A percentile compares a stretch with the other conserved stretches of the same genome.
phyloP scores from a whole-genome alignment of 441 rosid genomes.

The Brassica hybrid region DNA sequence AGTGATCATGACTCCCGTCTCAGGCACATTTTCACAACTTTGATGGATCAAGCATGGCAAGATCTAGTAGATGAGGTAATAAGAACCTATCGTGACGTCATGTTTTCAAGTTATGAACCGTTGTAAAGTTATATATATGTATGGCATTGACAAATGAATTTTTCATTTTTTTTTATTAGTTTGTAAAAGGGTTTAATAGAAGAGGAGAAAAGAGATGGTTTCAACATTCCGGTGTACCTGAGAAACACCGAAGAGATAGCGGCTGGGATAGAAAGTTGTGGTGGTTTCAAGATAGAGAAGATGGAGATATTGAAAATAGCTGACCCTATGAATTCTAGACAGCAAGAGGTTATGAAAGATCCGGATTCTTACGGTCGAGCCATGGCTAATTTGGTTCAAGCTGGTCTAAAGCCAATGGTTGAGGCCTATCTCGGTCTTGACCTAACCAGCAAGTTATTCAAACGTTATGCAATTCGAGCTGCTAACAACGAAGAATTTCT shows the following conservation, averaged over 20 bases:
- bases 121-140: neutral
- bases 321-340: slow-evolving; percentile 47
- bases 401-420: slow-evolving; percentile 47
- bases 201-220: slow-evolving; percentile 51
- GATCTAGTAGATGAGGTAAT: slow-evolving; percentile 53
- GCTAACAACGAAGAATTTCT: slow-evolving; percentile 44
- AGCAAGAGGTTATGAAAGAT: slow-evolving; percentile 48
- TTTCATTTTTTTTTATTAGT: neutral
- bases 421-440: slow-evolving; percentile 50
- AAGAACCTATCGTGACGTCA: neutral
- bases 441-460: slow-evolving; percentile 48
- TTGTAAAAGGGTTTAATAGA: slow-evolving; percentile 48
- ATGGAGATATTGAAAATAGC: slow-evolving; percentile 45
- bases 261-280: slow-evolving; percentile 44
- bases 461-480: slow-evolving; percentile 45
- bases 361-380: slow-evolving; percentile 50
- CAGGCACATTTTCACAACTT: slow-evolving; percentile 47
- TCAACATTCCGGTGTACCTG: slow-evolving; percentile 57
- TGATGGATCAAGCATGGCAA: slow-evolving; percentile 61
- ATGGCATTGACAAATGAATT: neutral
- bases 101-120: no score
- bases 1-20: slow-evolving; percentile 44
- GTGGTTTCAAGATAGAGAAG: slow-evolving; percentile 51
- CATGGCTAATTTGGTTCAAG: slow-evolving; percentile 52
- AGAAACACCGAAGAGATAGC: slow-evolving; percentile 54